Evolutionary conservation across 331 rosid species (phyloP), one percentile per base, ranked within the genome.

Genomic region (Pyracantha coccinea): DNA sequence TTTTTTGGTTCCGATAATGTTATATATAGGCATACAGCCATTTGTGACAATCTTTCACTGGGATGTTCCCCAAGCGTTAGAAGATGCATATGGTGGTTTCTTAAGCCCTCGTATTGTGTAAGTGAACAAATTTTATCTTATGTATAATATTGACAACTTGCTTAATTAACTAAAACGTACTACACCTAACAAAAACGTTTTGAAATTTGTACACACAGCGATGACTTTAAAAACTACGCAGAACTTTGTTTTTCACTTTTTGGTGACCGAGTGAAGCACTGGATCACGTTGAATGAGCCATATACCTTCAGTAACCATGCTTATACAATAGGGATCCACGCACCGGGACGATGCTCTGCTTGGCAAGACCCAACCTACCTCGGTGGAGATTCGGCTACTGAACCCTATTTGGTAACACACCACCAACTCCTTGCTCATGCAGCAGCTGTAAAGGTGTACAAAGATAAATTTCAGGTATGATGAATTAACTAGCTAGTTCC

Each of bases 41-140:
- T 89, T 73, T 74, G 75, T 80, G 3, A 86, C 89, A 2, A 66
- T 87, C 27, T 91, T 87, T 52, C 97, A 89, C 9, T 91, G 89
- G 94, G 97, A 91, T 80, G 77, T 85, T 79, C 95, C 97, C 0
- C 95, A 87, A 77, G 21, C 87, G 24, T 82, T 91, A n/a, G 88
- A 89, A 71, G 89, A 86, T 7, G 86, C 71, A 15, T 45, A 45
- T 45, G 53, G 19, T 25, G 91, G 97, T 2, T 91, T 91, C 77
- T 17, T 83, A 32, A 85, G 88, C 20, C 33, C 75, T 60, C 44
- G 7, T 3, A 80, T 88, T 73, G 83, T 50, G 77, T 80, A 71
- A 76, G 74, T 76, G 10, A 62, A 0, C 27, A 28, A 28, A 3
- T 5, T 24, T 7, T 24, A 24, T 59, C 7, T 5, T 6, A 13